Evolutionary conservation across 805 yeast species (phyloP).

Genomic region (Cyberlindnera galapagoensis): DNA sequence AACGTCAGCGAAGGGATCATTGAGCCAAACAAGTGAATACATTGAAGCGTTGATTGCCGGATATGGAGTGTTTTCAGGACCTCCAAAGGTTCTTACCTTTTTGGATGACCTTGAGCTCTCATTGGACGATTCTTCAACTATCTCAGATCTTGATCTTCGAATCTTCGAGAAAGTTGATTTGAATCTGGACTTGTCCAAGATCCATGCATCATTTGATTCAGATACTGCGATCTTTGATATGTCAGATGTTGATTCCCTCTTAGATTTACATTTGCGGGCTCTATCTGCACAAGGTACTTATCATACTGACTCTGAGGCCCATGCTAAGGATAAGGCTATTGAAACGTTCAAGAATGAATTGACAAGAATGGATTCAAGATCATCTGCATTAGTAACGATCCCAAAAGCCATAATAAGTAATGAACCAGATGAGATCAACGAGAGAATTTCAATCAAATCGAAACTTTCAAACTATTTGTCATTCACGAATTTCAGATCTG

Average conservation of each 20-base stretch:
- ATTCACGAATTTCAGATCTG: constrained; percentile 39
- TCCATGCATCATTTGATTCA: constrained; percentile 25
- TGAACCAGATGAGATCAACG: constrained; percentile 18
- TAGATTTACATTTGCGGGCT: constrained; percentile 24
- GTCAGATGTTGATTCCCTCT: constrained; percentile 30
- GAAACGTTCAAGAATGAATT: constrained; percentile 14
- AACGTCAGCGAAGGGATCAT: constrained; percentile 37
- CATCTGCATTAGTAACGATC: constrained; percentile 10
- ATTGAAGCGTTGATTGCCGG: constrained; percentile 46
- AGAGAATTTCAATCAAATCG: constrained; percentile 21
- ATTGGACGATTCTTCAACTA: constrained; percentile 35
- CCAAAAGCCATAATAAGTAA: constrained; percentile 20
- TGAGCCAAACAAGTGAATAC: constrained; percentile 47
- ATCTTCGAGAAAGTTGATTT: constrained; percentile 27
- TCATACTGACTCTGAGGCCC: constrained; percentile 15
- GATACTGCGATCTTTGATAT: constrained; percentile 36
- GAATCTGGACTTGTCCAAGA: constrained; percentile 35
- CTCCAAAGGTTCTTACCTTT: constrained; percentile 62
- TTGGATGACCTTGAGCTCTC: constrained; percentile 65
- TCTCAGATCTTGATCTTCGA: constrained; percentile 9
- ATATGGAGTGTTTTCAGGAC: constrained; percentile 44
- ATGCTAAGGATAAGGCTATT: constrained; percentile 11
- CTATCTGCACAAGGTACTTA: constrained; percentile 17
- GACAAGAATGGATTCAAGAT: constrained; percentile 12
- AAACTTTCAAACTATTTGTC: constrained; percentile 41